Percentiles rank a stretch among this genome's conserved stretches.
Evolutionary conservation across 441 rosid genomes (phyloP).

Genomic region (Daphne laureola): DNA sequence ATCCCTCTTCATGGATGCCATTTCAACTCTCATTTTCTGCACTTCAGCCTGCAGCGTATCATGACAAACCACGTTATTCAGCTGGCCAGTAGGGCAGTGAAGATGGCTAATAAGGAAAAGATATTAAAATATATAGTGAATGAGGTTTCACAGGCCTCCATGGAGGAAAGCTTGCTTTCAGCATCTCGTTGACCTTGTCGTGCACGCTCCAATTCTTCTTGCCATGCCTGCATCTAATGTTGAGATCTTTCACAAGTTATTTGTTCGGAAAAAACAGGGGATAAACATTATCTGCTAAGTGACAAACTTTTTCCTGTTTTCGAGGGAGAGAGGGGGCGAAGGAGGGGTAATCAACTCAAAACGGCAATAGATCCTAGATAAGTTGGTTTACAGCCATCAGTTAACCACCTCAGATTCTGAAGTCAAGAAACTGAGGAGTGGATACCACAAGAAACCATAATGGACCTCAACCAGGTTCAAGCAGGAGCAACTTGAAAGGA

Average conservation of each 20-base stretch:
- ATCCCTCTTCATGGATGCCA: conserved; percentile 98
- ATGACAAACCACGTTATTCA: conserved; percentile 13
- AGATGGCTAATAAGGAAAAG: conserved; percentile 11
- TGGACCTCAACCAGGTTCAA: too few relatives aligned
- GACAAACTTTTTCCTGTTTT: background rate
- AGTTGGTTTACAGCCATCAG: too few relatives aligned
- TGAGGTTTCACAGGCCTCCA: conserved; percentile 53
- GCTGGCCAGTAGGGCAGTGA: conserved; percentile 1
- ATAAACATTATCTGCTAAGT: too few relatives aligned
- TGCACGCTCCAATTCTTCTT: conserved; percentile 93
- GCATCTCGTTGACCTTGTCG: conserved; percentile 96
- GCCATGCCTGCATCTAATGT: conserved; percentile 85
- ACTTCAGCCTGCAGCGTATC: conserved; percentile 60
- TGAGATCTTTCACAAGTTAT: conserved; percentile 1
- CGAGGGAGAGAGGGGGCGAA: conserved; percentile 1
- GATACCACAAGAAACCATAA: too few relatives aligned
- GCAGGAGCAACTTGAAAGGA: too few relatives aligned
- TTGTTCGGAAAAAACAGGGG: too few relatives aligned
- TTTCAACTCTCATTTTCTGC: conserved; percentile 95
- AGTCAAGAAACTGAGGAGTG: too few relatives aligned
- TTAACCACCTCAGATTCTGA: too few relatives aligned
- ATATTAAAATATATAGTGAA: conserved; percentile 12
- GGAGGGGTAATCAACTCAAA: background rate
- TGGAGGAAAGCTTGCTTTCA: conserved; percentile 79
- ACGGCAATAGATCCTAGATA: too few relatives aligned